Evolutionary conservation across 495 filamentous ascomycete genomes (phyloP), one percentile per base, ranked within the genome.

Genomic region (Darksidea phi): DNA sequence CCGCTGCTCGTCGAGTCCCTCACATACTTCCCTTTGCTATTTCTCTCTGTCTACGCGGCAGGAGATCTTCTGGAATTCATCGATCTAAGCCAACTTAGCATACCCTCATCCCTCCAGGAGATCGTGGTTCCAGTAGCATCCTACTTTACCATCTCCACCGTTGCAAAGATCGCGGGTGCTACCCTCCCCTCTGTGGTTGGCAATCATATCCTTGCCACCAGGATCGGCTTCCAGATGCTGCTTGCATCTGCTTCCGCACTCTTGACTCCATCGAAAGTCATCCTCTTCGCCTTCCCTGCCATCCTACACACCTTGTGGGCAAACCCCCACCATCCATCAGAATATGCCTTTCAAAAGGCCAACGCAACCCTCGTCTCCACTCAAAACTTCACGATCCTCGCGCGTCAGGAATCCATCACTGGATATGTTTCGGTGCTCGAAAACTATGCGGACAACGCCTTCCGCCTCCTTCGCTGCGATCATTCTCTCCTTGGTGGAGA

Each of bases 401-500:
- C 87, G 32, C 86, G 94, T 15, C 76, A 82, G 67, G 92, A 97
- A 69, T 95, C 89, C 0, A 71, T 84, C 13, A 97, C 94, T 8
- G 94, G 94, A 1, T 98, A 98, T 70, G 76, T 98, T 42, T 96
- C 94, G 0, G 88, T 98, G 6, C 69, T 97, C 36, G 88, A 97
- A 43, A 89, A 84, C 65, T 57, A 80, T 8, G 46, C 18, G 2
- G 73, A 86, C 8, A 79, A 85, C 18, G 81, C 84, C 4, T 97
- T 88, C 75, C 81, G 91, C 0, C 84, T 93, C 12, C 81, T 98
- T 84, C 82, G 94, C 49, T 97, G 91, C 68, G 94, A 97, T 67
- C 94, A 98, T 69, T 94, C 89, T 61, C 76, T 98, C 21, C 83
- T 98, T 5, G 94, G 94, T 32, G 94, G 94, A n/a, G 90, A 97